A percentile compares a stretch with the other conserved stretches of the same genome.
Conservation (phyloP, 2,329 filamentous ascomycete species). For the Neodidymelliopsis sp. region DNA sequence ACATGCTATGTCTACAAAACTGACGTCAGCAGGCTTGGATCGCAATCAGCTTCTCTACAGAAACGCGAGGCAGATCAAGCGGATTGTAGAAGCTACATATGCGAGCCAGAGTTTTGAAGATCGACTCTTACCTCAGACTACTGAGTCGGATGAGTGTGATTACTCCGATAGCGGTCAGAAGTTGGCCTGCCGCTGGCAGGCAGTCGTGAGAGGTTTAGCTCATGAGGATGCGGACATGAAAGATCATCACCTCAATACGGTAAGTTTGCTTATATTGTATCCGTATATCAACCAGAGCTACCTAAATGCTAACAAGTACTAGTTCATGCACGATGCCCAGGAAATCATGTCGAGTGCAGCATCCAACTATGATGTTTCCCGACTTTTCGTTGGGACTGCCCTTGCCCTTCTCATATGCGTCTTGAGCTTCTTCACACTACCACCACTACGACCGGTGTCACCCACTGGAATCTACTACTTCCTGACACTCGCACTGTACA, state of each 20-base stretch:
- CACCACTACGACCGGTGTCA: conserved; percentile 56
- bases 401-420: conserved; percentile 56
- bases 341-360: conserved; percentile 85
- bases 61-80: conserved; percentile 82
- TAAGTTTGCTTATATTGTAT: too few species aligned
- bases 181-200: conserved; percentile 75
- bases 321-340: conserved; percentile 77
- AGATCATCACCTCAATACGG: conserved; percentile 51
- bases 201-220: conserved; percentile 27
- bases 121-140: background rate
- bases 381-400: conserved; percentile 60
- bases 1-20: background rate
- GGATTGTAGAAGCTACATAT: conserved; percentile 78
- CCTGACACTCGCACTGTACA: conserved; percentile 62
- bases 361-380: conserved; percentile 84
- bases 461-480: conserved; percentile 55
- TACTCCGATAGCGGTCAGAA: conserved; percentile 32
- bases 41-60: conserved; percentile 73
- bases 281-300: too few species aligned
- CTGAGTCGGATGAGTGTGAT: background rate
- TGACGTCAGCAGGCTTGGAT: conserved; percentile 54
- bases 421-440: conserved; percentile 45
- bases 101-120: conserved; percentile 60
- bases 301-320: conserved; percentile 17
- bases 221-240: conserved; percentile 19